phyloP scores from a whole-genome alignment of 2,329 filamentous ascomycete species.

The Neoscytalidium dimidiatum region DNA sequence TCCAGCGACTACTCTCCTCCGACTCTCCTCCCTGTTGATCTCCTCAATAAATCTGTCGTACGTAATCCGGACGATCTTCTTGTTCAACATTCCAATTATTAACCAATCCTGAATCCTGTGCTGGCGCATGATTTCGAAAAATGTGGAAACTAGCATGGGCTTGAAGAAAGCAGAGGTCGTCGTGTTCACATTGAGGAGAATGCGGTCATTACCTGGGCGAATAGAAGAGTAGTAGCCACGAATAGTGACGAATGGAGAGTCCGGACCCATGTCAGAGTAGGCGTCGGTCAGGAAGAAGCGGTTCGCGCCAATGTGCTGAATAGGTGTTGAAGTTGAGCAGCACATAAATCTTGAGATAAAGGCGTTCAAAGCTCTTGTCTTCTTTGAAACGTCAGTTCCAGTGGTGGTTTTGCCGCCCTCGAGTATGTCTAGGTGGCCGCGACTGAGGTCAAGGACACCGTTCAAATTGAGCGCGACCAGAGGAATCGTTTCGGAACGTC shows the following conservation, averaged over 20 bases:
- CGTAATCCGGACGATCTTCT: conserved; percentile 20
- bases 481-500: neutral
- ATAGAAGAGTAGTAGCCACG: conserved; percentile 24
- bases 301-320: conserved; percentile 20
- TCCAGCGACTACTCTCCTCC: neutral
- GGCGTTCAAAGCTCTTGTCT: neutral
- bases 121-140: neutral
- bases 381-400: neutral
- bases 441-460: neutral
- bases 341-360: neutral
- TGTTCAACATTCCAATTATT: conserved; percentile 14
- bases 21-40: neutral
- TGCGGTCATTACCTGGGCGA: conserved; percentile 21
- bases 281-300: conserved; percentile 27
- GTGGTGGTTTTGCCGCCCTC: neutral
- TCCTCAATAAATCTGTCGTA: neutral
- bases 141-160: conserved; percentile 7
- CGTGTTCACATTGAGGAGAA: conserved; percentile 25
- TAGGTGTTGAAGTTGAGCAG: neutral
- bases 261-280: neutral
- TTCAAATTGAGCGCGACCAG: neutral
- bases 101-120: neutral
- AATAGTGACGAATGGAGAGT: conserved; percentile 13
- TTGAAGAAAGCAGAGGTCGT: conserved; percentile 23
- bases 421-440: neutral